Evolutionary conservation across 306 rosid species (phyloP), one percentile per base, ranked within the genome.

Genomic region (Quercus wislizeni): DNA sequence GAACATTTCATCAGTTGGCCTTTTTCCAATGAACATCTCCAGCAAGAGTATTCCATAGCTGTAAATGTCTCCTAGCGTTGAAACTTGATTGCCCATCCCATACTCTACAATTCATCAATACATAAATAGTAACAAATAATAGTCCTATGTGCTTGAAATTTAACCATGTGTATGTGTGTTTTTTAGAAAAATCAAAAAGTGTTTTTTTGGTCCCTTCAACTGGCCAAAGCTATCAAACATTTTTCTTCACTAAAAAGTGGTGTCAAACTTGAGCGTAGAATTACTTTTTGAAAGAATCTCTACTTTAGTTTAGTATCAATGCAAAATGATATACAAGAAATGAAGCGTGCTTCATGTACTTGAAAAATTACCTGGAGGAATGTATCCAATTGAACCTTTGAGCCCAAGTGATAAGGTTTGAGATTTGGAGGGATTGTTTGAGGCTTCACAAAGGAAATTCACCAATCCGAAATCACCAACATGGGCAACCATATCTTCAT

Each of bases 1-100:
- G 74, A 87, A 87, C 41, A 74, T 78, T 10, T 78, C 84, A 81
- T 61, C 21, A 23, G 82, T 87, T 8, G 87, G 90, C 13, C 78
- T 87, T 82, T 82, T 87, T 18, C 88, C 86, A 30, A 80, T 79
- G 57, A 87, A 82, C 61, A 87, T 81, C 79, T 87, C 90, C 6
- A 79, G 30, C 49, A 78, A 28, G 20, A 83, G 80, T 78, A 81
- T 75, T 41, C 87, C 90, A 69, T 81, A 78, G 38, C 86, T 81
- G n/a, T 81, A 87, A 25, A 76, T 68, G 76, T 87, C 90, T 73
- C 86, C 88, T 2, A 73, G 17, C 8, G 58, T 46, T 4, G 83
- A 79, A 56, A 78, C 55, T 69, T 79, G 64, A 5, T 77, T 75
- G 31, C 84, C 79, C 83, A 74, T 73, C 10, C 86, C 90, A 76